These are phyloP conservation scores for Lipomyces yarrowii DNA, from an alignment of 1,139 yeast species.

Conservation along the genomic window DNA sequence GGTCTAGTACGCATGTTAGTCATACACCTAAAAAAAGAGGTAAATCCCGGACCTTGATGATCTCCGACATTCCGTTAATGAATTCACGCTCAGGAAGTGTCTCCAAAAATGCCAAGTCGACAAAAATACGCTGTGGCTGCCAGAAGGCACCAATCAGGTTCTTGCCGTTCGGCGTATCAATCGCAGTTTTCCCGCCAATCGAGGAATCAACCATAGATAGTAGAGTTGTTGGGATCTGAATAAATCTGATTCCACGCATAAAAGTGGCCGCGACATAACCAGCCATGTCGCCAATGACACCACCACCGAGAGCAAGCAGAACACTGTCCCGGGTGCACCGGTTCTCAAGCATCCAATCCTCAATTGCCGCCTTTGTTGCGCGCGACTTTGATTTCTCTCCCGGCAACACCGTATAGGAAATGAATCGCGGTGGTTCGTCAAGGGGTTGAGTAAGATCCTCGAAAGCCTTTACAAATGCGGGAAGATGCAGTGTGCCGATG, in stretches of 20 bases:
- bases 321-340: conserved; percentile 98
- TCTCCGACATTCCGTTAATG: conserved; percentile 98
- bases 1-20: conserved; percentile 47
- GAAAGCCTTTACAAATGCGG: conserved; percentile 55
- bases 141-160: conserved; percentile 97
- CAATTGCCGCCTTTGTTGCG: conserved; percentile 88
- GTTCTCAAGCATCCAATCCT: conserved; percentile 79
- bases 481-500: conserved; percentile 48
- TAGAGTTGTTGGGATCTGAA: conserved; percentile 91
- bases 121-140: conserved; percentile 90
- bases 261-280: conserved; percentile 98
- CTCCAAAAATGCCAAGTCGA: conserved; percentile 83
- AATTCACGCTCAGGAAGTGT: conserved; percentile 92
- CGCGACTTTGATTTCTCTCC: conserved; percentile 93
- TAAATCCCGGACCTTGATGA: conserved; percentile 57
- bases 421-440: conserved; percentile 59
- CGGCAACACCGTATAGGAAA: conserved; percentile 79
- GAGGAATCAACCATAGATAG: conserved; percentile 98
- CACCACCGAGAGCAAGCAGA: conserved; percentile 95
- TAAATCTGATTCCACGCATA: conserved; percentile 96
- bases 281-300: conserved; percentile 98
- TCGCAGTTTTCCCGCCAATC: conserved; percentile 98
- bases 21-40: neutral
- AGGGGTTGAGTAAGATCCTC: conserved; percentile 39
- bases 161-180: conserved; percentile 96